Evolutionary conservation across 495 filamentous ascomycete species (phyloP).

Genomic region (Lophiostoma macrostomum): DNA sequence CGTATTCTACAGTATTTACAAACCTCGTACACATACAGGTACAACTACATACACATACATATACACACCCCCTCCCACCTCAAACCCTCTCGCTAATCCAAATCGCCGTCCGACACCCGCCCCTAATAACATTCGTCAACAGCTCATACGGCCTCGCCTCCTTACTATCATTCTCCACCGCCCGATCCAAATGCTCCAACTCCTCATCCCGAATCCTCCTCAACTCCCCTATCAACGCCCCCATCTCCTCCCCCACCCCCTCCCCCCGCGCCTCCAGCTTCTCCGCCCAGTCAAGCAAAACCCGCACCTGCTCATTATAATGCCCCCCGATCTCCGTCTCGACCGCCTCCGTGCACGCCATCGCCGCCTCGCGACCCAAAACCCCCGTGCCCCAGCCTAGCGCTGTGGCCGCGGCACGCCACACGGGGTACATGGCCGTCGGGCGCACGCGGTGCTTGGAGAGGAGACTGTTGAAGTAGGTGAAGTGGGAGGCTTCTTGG

Average conservation of each 20-base stretch:
- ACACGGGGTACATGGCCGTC: slow-evolving; percentile 89
- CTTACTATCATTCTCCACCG: slow-evolving; percentile 86
- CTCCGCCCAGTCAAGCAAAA: slow-evolving; percentile 74
- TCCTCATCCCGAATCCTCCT: slow-evolving; percentile 91
- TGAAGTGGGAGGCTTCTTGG: slow-evolving; percentile 84
- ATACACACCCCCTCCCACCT: too few species aligned
- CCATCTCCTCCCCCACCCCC: slow-evolving; percentile 74
- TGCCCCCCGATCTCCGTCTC: slow-evolving; percentile 97
- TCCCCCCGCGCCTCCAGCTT: slow-evolving; percentile 63
- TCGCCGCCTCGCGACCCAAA: slow-evolving; percentile 91
- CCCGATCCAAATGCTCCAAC: slow-evolving; percentile 93
- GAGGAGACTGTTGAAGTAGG: slow-evolving; percentile 78
- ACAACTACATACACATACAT: too few species aligned
- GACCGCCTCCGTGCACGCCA: slow-evolving; percentile 98
- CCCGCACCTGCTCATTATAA: slow-evolving; percentile 88
- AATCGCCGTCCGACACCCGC: slow-evolving; percentile 86
- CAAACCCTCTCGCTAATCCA: slow-evolving; percentile 85
- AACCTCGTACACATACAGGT: too few species aligned
- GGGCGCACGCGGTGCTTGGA: slow-evolving; percentile 88
- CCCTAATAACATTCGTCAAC: slow-evolving; percentile 80
- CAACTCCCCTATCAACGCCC: slow-evolving; percentile 67
- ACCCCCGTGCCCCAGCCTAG: slow-evolving; percentile 86
- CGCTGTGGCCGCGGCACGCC: slow-evolving; percentile 77
- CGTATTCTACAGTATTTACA: too few species aligned
- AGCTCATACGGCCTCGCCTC: slow-evolving; percentile 84